Base-by-base conservation (phyloP, 2,329 filamentous ascomycete genomes). In the Beauveria scarabaeidicola region DNA sequence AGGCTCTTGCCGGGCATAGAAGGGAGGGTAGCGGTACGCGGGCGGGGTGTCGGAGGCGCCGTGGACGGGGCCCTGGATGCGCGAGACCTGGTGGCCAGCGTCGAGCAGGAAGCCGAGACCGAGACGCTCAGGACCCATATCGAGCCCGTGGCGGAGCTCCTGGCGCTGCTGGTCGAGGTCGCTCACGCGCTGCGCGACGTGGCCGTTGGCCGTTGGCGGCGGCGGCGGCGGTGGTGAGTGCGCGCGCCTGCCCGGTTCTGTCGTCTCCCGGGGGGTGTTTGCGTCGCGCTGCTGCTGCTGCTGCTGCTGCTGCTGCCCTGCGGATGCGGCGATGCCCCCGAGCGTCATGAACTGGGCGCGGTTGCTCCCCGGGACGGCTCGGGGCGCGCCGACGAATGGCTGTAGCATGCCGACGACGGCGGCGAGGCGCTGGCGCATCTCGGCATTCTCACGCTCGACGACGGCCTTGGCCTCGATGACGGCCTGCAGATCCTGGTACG, bases 401-500 rank as follows among this genome's bases (percentile, higher is more conserved):
- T 87, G 81, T 54, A 88, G 77, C 68, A 86, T 80, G 64, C 81
- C 77, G 69, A 91, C 73, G 43, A 91, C 81, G 36, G 81, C 79
- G 60, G 83, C 80, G 65, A 96, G 74, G 36, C 85, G 82, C 69
- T 82, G 79, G 68, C 85, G 87, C 64, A 95, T 87, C 64, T 92
- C 88, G 62, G 84, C 82, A 75, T 94, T 93, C 74, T 96, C 90
- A 36, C 84, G 83, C 74, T 91, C 84, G 57, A 91, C 83, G 15
- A 82, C 81, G 69, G 93, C 88, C 75, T 91, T 92, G 72, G 91
- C 86, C 36, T 84, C 80, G 59, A 93, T 73, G 10, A 85, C 89
- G 29, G 83, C 78, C 72, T 95, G 90, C 21, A 96, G 81, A 69
- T 96, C 91, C 69, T 90, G 86, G 66, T 91, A 92, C 0, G 90